Base-by-base conservation (phyloP, 148 eudicot species). In the Arctostaphylos glauca region DNA sequence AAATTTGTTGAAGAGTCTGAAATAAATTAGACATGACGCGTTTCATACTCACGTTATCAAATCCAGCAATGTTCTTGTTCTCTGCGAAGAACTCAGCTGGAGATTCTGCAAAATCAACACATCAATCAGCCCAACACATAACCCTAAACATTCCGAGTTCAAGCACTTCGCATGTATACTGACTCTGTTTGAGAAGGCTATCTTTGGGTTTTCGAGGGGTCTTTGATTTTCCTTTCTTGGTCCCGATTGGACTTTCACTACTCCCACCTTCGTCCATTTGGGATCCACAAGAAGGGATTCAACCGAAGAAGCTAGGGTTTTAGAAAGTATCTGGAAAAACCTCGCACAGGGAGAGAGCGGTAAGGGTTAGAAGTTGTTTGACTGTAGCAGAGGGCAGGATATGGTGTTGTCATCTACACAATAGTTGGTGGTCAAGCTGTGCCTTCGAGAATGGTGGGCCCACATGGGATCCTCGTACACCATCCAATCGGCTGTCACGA, bases 11-110 rank as follows among this genome's bases (percentile, higher is more conserved):
- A 8, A n/a, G 21, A 64, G 52, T 21, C 13, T 14, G 49, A 25
- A 55, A 47, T 12, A 50, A 60, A 31, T n/a, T 10, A 55, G 6
- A 64, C 5, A 41, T 6, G 10, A 38, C 2, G 10, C 10, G 67
- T 77, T 56, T 3, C 19, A 80, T 54, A 86, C 97, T 87, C 81
- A 96, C 99, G 85, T 96, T 96, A 74, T 96, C 99, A 78, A 96
- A 96, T 4, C 99, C 99, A 70, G 99, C 98, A 84, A 96, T 96
- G 81, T 92, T 94, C 80, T 96, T 96, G 86, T 96, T 96, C 87
- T 96, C 99, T 0, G 99, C 98, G 49, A 96, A 96, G 83, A 96
- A 96, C 85, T 96, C 99, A 2, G 99, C 99, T 9, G 99, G 99
- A 49, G 99, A 97, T 71, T 97, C 99, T 96, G 89, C 86, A 66